phyloP scores from a whole-genome alignment of 2,329 filamentous ascomycete genomes.

The Fusarium liriodendri region DNA sequence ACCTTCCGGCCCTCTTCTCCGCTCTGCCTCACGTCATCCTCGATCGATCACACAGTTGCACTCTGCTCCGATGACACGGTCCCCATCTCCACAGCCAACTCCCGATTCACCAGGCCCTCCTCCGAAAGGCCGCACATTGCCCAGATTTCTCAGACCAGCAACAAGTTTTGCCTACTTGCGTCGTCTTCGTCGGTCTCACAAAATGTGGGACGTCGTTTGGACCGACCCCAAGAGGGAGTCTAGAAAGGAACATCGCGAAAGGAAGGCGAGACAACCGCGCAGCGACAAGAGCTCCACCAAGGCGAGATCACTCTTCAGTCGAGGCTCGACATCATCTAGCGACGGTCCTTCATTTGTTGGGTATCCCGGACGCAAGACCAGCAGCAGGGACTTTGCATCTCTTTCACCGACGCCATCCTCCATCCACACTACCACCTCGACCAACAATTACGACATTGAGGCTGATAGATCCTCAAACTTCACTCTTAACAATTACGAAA shows the following conservation, averaged over 20 bases:
- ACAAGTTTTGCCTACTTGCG: slow-evolving; percentile 14
- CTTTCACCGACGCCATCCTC: slow-evolving; percentile 6
- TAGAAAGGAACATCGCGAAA: slow-evolving; percentile 32
- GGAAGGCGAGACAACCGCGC: slow-evolving; percentile 2
- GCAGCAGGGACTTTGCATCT: background rate
- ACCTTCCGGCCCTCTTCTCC: background rate
- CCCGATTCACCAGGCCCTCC: background rate
- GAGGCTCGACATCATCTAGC: slow-evolving; percentile 12
- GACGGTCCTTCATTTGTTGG: slow-evolving; percentile 5
- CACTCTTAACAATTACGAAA: background rate
- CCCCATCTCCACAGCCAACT: slow-evolving; percentile 5
- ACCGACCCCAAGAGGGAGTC: slow-evolving; percentile 26
- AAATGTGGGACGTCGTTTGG: slow-evolving; percentile 39
- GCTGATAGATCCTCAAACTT: slow-evolving; percentile 14
- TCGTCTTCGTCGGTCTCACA: slow-evolving; percentile 5
- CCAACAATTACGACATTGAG: slow-evolving; percentile 17
- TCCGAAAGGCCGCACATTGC: slow-evolving; percentile 4
- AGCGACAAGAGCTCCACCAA: background rate
- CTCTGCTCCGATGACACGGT: slow-evolving; percentile 9
- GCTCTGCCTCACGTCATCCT: slow-evolving; percentile 2
- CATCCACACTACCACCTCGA: background rate
- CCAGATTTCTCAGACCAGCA: slow-evolving; percentile 23
- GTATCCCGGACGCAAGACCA: background rate
- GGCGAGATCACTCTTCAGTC: slow-evolving; percentile 21
- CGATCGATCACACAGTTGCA: background rate